A percentile compares a stretch with the other conserved stretches of the same genome.
Evolutionary conservation across 768 basidiomycete genomes (phyloP).

Genomic region (Termitomyces sp.): DNA sequence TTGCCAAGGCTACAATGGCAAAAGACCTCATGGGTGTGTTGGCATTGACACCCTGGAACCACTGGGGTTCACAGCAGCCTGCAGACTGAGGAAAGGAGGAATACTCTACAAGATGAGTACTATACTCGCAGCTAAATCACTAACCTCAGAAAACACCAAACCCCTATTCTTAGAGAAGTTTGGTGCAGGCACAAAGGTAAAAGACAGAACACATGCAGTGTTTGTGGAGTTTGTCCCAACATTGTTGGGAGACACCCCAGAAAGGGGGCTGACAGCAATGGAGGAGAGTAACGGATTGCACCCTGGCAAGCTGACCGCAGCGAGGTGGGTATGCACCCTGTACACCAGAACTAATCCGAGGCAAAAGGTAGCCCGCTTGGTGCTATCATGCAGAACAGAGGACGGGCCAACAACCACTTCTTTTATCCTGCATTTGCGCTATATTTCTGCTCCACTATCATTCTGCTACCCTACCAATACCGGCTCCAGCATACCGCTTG

Average conservation of each 20-base stretch:
- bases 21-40: not conserved
- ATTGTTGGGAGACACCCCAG: not conserved
- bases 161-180: not conserved
- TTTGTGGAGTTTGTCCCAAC: not conserved
- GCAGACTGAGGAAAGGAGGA: not conserved
- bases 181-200: not conserved
- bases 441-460: too few species aligned
- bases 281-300: not conserved
- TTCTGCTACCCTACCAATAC: too few species aligned
- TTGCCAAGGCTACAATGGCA: not conserved
- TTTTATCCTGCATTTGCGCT: too few species aligned
- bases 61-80: not conserved
- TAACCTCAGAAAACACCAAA: not conserved
- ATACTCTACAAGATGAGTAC: not conserved
- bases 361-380: not conserved
- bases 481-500: too few species aligned
- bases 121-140: not conserved
- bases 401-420: conserved; percentile 14
- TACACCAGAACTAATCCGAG: not conserved
- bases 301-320: not conserved
- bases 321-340: not conserved
- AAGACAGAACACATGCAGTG: not conserved
- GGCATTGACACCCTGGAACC: not conserved
- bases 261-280: not conserved
- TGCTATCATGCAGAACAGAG: not conserved